Base-by-base conservation (phyloP, 2,329 filamentous ascomycete genomes). In the Zymoseptoria pseudotritici region DNA sequence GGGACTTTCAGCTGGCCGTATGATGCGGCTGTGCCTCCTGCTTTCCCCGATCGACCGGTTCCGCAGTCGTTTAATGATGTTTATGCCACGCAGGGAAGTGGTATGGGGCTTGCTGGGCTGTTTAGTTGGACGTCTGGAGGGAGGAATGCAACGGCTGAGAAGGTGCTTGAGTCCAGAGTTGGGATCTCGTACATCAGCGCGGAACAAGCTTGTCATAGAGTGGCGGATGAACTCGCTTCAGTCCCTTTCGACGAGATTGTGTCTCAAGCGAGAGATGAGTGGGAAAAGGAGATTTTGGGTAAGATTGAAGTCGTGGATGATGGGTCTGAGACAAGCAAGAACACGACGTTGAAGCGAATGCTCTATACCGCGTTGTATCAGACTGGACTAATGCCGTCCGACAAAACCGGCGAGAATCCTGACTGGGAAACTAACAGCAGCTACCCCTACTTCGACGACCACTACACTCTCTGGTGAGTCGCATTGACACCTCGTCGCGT, bases 371-470 rank as follows among this genome's bases (percentile, higher is more conserved):
- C 64, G 2, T 36, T 67, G 4, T 67, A 67, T 29, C 63, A 63
- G n/a, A 67, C 61, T 3, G 60, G 58, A 3, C 56, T 67, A 4
- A 58, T 64, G 58, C 65, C 65, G 0, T 61, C 63, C 7, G 65
- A 72, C 49, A 64, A 69, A 31, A 70, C 66, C 0, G 67, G 66
- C 10, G 70, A 72, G 58, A 68, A 66, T 56, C 70, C 70, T 3
- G 46, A 65, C 17, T 71, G 68, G 67, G 29, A 65, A 8, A 67
- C 67, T 1, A 53, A 71, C 49, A 66, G 59, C 60, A 67, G 7
- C 69, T 42, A 73, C 55, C 76, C 75, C 0, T 72, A 71, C 13
- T 77, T 74, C 21, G 72, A 74, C 56, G 72, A 73, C 54, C 64
- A 71, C 51, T 73, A 71, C 59, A 72, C 69, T 9, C 52, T 69